A percentile compares a stretch with the other conserved stretches of the same genome.
phyloP scores from a whole-genome alignment of 2,329 filamentous ascomycete species.

The Epichloe bromicola region DNA sequence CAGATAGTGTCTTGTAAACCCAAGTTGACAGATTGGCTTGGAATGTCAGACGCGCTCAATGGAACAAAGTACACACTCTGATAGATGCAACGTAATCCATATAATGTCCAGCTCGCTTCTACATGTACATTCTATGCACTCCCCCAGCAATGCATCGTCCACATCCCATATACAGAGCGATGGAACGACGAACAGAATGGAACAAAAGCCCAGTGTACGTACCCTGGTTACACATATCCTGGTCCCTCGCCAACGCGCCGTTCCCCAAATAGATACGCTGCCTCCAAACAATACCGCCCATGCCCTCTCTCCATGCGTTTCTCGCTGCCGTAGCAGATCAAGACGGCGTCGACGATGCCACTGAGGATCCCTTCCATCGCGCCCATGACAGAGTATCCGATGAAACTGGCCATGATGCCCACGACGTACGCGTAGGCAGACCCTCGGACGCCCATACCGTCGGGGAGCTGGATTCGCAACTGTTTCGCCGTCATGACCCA shows the following conservation, averaged over 20 bases:
- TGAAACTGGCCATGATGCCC: slow-evolving; percentile 80
- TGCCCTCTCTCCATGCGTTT: slow-evolving; percentile 52
- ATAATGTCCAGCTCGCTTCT: too few species aligned
- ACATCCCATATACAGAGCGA: neutral
- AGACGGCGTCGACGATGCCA: slow-evolving; percentile 73
- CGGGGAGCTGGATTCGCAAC: slow-evolving; percentile 47
- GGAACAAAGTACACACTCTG: too few species aligned
- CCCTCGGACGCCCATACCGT: slow-evolving; percentile 47
- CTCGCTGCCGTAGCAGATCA: slow-evolving; percentile 93
- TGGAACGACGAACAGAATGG: neutral
- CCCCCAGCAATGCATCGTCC: too few species aligned
- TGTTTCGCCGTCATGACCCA: slow-evolving; percentile 89
- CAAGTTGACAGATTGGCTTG: too few species aligned
- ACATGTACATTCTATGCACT: too few species aligned
- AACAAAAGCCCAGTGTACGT: neutral
- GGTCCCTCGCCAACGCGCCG: slow-evolving; percentile 16
- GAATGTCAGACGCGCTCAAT: too few species aligned
- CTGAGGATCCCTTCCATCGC: slow-evolving; percentile 82
- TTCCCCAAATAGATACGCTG: slow-evolving; percentile 75
- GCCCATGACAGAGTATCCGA: slow-evolving; percentile 86
- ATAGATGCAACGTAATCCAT: too few species aligned
- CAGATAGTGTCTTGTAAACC: too few species aligned
- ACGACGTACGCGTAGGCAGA: slow-evolving; percentile 93
- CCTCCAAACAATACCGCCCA: slow-evolving; percentile 81
- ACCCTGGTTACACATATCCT: slow-evolving; percentile 6